These are phyloP conservation scores for Scheffersomyces stipitis DNA, from an alignment of 805 yeast genomes.

Conservation along the genomic window DNA sequence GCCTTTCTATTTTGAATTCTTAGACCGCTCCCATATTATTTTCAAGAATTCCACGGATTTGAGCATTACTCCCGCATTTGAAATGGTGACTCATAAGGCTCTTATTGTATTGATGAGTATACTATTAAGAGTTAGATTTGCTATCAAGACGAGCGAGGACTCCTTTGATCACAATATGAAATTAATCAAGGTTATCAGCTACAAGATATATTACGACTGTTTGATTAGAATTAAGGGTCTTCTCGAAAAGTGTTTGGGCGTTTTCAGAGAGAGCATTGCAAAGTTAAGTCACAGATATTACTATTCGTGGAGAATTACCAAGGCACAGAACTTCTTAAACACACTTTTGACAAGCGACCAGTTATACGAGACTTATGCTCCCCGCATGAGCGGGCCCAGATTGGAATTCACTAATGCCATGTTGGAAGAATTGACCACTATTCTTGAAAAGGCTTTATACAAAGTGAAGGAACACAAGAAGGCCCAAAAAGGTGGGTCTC, in stretches of 20 bases:
- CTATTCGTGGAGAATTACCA: slow-evolving; percentile 67
- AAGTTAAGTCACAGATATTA: slow-evolving; percentile 57
- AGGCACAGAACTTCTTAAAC: slow-evolving; percentile 49
- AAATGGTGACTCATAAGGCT: slow-evolving; percentile 17
- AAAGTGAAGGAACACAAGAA: slow-evolving; percentile 10
- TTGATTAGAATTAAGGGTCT: slow-evolving; percentile 1
- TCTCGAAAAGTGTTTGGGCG: slow-evolving; percentile 1
- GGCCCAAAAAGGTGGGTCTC: not conserved
- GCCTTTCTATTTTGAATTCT: slow-evolving; percentile 14
- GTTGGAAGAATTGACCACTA: slow-evolving; percentile 19
- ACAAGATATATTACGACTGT: slow-evolving; percentile 12
- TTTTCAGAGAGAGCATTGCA: slow-evolving; percentile 10
- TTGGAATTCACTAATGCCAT: slow-evolving; percentile 14
- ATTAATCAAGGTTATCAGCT: slow-evolving; percentile 14
- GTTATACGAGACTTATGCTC: slow-evolving; percentile 15
- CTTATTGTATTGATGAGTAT: slow-evolving; percentile 9
- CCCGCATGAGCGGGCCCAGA: slow-evolving; percentile 3
- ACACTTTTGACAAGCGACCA: slow-evolving; percentile 30
- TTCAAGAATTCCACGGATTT: slow-evolving; percentile 18
- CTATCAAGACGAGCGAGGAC: slow-evolving; percentile 4
- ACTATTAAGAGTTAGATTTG: slow-evolving; percentile 6
- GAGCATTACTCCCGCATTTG: slow-evolving; percentile 17
- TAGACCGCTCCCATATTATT: slow-evolving; percentile 7
- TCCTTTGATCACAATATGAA: slow-evolving; percentile 16
- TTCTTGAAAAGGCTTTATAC: slow-evolving; percentile 21